These are phyloP conservation scores for Akanthomyces uredinophilus DNA, from an alignment of 2,329 filamentous ascomycete species.

Conservation along the genomic window DNA sequence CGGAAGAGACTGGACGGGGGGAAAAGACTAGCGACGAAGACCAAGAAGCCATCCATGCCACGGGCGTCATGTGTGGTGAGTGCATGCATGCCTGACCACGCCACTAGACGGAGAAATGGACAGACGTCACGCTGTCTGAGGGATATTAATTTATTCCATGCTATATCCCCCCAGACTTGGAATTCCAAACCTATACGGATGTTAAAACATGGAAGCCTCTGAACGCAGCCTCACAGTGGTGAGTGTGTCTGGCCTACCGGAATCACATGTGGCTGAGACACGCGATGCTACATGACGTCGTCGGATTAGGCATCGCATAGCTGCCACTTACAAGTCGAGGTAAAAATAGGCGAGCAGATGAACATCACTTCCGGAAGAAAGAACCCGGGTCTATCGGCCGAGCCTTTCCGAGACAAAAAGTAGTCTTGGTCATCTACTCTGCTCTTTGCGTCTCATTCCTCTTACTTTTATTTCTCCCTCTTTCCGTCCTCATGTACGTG, in stretches of 20 bases:
- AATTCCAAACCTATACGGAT: not conserved
- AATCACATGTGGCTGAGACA: slow-evolving; percentile 8
- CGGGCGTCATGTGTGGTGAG: slow-evolving; percentile 3
- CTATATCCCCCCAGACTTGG: not conserved
- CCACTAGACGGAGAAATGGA: not conserved
- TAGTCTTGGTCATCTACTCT: too few relatives aligned
- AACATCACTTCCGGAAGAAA: not conserved
- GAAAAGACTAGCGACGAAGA: not conserved
- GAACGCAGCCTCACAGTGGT: not conserved
- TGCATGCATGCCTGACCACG: slow-evolving; percentile 11
- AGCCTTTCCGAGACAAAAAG: too few relatives aligned
- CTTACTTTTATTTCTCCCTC: too few relatives aligned
- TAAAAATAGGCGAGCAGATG: not conserved
- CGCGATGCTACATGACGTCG: slow-evolving; percentile 2
- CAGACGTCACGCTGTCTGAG: slow-evolving; percentile 1
- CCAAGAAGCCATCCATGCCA: not conserved
- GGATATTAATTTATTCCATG: not conserved
- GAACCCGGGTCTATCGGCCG: too few relatives aligned
- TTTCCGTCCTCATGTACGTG: too few relatives aligned
- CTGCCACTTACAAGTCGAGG: not conserved
- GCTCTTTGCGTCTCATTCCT: too few relatives aligned
- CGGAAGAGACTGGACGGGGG: not conserved
- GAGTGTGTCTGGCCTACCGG: not conserved
- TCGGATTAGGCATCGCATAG: not conserved
- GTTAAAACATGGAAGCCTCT: not conserved